Evolutionary conservation across 2,329 filamentous ascomycete genomes (phyloP), one percentile per base, ranked within the genome.

Genomic region (Penicillium paneum): DNA sequence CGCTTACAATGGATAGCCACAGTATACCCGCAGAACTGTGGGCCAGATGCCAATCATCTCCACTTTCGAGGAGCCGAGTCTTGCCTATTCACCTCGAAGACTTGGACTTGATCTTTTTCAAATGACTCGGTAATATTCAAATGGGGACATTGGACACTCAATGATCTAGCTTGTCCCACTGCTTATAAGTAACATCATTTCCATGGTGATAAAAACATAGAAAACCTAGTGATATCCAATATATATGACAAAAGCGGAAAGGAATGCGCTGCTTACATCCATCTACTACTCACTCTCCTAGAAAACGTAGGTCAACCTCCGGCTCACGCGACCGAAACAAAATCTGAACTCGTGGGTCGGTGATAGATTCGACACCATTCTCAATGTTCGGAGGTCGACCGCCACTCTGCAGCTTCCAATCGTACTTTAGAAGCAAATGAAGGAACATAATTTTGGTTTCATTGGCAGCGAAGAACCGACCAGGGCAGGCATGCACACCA

Each of bases 361-460:
- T 54, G 17, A 79, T 68, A 8, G 76, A 72, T 0, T 74, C 78
- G n/a, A 71, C 69, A 1, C 79, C 79, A 28, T 78, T 61, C 72
- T 78, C 79, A 40, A 75, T 65, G 6, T 73, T 67, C 53, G 73
- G 70, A 1, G 79, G 79, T 10, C 66, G 58, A 2, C 70, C 66
- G 8, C 71, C 54, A 0, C 66, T 63, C 6, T 80, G 59, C 17
- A 73, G 60, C 58, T 77, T 76, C 53, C 82, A 68, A 26, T 84
- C 81, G 61, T 82, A 84, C 55, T 82, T 79, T 34, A 79, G 64
- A 1, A 83, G 60, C 19, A 83, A 62, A 49, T 81, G 75, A 1
- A 79, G 72, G 32, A 83, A 62, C 13, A 83, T 71, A 64, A 84
- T 80, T 64, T 84, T 84, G 13, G 82, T 69, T 64, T 83, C 80